Evolutionary conservation across 1,284 basidiomycete genomes (phyloP).

Genomic region (Irpex sp.): DNA sequence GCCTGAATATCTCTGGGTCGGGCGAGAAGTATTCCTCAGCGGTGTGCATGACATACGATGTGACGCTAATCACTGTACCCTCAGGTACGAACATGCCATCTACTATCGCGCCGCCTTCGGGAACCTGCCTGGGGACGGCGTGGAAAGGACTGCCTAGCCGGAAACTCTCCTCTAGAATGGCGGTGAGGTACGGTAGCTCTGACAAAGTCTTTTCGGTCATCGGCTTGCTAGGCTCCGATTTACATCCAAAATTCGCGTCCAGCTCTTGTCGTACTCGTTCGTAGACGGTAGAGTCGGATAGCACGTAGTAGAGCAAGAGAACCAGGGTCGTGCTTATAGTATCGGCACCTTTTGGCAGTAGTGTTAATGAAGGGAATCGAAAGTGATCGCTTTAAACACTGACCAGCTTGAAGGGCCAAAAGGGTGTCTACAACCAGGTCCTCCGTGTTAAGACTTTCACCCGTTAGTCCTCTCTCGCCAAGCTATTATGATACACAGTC

Average conservation of each 20-base stretch:
- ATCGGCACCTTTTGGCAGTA: conserved; percentile 7
- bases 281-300: conserved; percentile 11
- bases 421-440: not conserved
- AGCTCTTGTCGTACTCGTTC: conserved; percentile 19
- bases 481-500: too few relatives aligned
- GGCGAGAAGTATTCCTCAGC: not conserved
- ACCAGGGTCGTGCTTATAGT: conserved; percentile 15
- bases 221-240: too few relatives aligned
- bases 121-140: conserved; percentile 18
- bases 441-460: not conserved
- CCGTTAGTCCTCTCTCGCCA: not conserved
- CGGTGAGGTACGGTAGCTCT: too few relatives aligned
- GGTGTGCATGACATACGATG: conserved; percentile 19
- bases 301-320: conserved; percentile 18
- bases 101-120: conserved; percentile 13
- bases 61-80: conserved; percentile 21
- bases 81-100: conserved; percentile 19
- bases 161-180: conserved; percentile 18
- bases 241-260: conserved; percentile 17
- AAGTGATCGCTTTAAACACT: not conserved
- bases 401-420: not conserved
- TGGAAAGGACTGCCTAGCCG: conserved; percentile 17
- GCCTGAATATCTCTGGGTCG: too few relatives aligned
- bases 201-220: too few relatives aligned
- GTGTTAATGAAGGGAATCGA: conserved; percentile 10